Evolutionary conservation across 257 asterid genomes (phyloP), one percentile per base, ranked within the genome.

Genomic region (Handroanthus guayacan): DNA sequence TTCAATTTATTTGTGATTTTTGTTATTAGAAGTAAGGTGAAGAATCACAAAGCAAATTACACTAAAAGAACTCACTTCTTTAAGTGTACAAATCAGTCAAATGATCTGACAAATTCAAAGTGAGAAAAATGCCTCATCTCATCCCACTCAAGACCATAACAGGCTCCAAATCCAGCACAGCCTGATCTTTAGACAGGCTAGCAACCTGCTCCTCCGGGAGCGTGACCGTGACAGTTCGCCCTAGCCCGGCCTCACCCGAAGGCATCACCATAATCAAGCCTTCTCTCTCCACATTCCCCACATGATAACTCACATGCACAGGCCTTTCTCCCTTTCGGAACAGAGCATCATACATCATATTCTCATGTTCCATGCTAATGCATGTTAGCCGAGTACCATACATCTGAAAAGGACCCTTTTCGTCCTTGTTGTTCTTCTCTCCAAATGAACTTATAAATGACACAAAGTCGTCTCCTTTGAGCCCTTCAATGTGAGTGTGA

Each of bases 251-350:
- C 45, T 86, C 96, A 0, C 79, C 67, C 52, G 88, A 82, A 18
- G 91, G 93, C 90, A 85, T 85, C 62, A 90, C 87, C 68, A 85
- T 57, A 25, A 90, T 82, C 74, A 90, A 67, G 34, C 91, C 91
- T 77, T 86, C 82, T 11, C 90, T 84, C 9, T 14, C 86, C 63
- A 80, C 89, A 69, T 83, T 85, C 80, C 89, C 88, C 76, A 86
- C 76, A 18, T 48, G 65, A 54, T 78, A 90, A 75, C 88, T 87
- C 75, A 86, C 91, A 37, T 83, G 89, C 4, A 78, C 61, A 0
- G 93, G 90, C 70, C 41, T 79, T 61, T 82, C 83, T 51, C 83
- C 90, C 77, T 83, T 17, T 57, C 77, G 70, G 54, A 90, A 88
- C 78, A 31, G 80, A 0, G 86, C 82, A 1, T 51, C 78, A 31